Evolutionary conservation across 371 early-diverging fungal genomes (phyloP).

Genomic region (Zychaea mexicana): DNA sequence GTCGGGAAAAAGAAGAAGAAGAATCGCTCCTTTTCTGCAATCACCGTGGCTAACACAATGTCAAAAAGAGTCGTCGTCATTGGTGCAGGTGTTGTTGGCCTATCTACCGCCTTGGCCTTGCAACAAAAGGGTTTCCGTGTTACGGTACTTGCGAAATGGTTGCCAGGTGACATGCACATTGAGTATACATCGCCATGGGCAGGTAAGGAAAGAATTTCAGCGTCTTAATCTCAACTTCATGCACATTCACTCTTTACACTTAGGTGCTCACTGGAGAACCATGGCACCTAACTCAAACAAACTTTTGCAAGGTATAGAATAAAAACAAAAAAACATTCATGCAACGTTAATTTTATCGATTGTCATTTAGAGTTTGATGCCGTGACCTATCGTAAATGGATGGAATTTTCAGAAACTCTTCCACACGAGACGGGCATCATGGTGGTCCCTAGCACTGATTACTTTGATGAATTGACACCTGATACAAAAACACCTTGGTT

Average conservation of each 20-base stretch:
- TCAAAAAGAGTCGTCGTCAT: constrained; percentile 49
- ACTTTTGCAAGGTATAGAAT: constrained; percentile 45
- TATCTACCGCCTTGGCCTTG: constrained; percentile 63
- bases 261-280: constrained; percentile 77
- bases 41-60: not conserved
- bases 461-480: constrained; percentile 44
- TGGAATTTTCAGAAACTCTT: constrained; percentile 35
- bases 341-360: not conserved
- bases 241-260: too few relatives aligned
- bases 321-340: not conserved
- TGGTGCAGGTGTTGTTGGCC: constrained; percentile 78
- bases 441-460: constrained; percentile 42
- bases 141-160: constrained; percentile 56
- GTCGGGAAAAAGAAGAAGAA: too few relatives aligned
- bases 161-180: constrained; percentile 52
- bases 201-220: constrained; percentile 41
- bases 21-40: not conserved
- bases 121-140: constrained; percentile 58
- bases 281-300: constrained; percentile 47
- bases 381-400: constrained; percentile 44
- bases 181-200: constrained; percentile 80
- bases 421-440: constrained; percentile 49
- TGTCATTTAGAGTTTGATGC: constrained; percentile 49
- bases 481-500: constrained; percentile 57
- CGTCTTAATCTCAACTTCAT: too few relatives aligned